A percentile compares a stretch with the other conserved stretches of the same genome.
Evolutionary conservation across 306 rosid genomes (phyloP).

Genomic region (Vachellia collinsii): DNA sequence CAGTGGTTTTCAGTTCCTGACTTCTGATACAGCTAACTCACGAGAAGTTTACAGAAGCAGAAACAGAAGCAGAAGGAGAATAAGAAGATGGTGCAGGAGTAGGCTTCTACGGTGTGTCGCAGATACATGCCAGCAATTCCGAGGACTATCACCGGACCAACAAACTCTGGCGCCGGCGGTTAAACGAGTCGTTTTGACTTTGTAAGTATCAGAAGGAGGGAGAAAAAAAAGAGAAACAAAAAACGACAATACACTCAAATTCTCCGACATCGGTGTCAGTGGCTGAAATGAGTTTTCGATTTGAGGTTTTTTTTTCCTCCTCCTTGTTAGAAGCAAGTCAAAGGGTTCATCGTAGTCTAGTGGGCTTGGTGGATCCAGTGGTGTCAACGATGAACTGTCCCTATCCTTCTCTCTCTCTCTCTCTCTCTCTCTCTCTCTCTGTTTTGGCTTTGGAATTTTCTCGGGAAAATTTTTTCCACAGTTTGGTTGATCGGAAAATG

Average conservation of each 20-base stretch:
- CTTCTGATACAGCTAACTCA: not conserved
- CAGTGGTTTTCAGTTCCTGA: not conserved
- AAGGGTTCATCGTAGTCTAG: constrained; percentile 1
- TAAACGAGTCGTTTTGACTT: constrained; percentile 4
- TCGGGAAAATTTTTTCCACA: not conserved
- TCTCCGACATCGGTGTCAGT: constrained; percentile 5
- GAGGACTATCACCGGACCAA: not conserved
- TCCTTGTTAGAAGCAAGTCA: not conserved
- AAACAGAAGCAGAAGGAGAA: not conserved
- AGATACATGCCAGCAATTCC: not conserved
- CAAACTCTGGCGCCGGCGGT: not conserved
- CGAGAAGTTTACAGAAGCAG: not conserved
- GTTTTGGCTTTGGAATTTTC: not conserved
- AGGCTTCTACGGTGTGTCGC: constrained; percentile 6
- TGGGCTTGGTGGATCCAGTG: constrained; percentile 26
- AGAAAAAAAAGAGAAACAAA: not conserved
- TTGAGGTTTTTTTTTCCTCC: not conserved
- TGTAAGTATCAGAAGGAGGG: not conserved
- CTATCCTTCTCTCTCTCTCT: not conserved
- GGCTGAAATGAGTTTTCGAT: not conserved
- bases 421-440: not conserved
- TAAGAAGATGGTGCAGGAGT: constrained; percentile 5
- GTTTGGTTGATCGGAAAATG: constrained; percentile 26
- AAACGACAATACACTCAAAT: not conserved
- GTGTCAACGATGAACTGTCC: not conserved